Conservation (phyloP, 2,329 filamentous ascomycete species). For the Penicillium sumatraense region DNA sequence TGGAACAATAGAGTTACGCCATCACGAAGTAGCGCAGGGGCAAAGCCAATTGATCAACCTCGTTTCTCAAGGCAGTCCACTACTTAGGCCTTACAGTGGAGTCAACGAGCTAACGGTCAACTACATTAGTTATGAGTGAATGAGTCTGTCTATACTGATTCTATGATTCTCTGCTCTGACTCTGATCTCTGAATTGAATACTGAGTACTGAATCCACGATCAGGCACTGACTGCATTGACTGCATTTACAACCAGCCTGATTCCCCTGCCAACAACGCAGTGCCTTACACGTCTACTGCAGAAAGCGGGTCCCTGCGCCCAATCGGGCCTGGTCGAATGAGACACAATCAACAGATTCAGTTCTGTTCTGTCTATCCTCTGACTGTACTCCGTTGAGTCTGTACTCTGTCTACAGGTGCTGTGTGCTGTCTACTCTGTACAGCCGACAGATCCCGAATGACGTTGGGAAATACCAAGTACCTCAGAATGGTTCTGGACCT, state of each 20-base stretch:
- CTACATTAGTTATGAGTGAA: too few relatives aligned
- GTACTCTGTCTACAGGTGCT: too few relatives aligned
- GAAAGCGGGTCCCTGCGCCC: constrained; percentile 1
- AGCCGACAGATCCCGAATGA: not conserved
- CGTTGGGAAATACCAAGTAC: not conserved
- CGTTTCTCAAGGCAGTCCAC: not conserved
- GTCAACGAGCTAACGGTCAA: constrained; percentile 2
- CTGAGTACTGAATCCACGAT: too few relatives aligned
- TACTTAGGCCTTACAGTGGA: too few relatives aligned
- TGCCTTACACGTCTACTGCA: not conserved
- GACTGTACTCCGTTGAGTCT: too few relatives aligned
- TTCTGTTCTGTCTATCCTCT: too few relatives aligned
- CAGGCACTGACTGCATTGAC: too few relatives aligned
- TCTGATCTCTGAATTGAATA: too few relatives aligned
- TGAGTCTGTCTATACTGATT: too few relatives aligned
- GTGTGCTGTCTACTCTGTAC: not conserved
- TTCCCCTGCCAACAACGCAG: not conserved
- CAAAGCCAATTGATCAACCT: not conserved
- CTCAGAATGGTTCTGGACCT: not conserved
- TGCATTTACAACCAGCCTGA: not conserved
- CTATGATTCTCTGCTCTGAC: too few relatives aligned
- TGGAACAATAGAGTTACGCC: constrained; percentile 14
- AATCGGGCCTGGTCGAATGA: not conserved
- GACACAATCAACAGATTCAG: not conserved
- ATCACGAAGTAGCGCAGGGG: constrained; percentile 14